These are phyloP conservation scores for Leccinum fibrillosum DNA, from an alignment of 768 basidiomycete species.

Conservation along the genomic window DNA sequence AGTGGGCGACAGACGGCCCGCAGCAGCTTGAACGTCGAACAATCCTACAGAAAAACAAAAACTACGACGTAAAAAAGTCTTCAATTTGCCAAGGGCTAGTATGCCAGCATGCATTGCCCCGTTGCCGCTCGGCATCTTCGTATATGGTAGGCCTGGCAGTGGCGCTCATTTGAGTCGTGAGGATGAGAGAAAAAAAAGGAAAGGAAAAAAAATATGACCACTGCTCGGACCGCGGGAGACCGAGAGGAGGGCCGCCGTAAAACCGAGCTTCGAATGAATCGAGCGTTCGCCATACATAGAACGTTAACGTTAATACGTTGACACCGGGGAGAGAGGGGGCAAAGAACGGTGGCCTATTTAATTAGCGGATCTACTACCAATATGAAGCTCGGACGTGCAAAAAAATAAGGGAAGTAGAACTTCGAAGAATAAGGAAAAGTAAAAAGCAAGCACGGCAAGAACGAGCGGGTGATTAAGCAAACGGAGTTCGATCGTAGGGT, in stretches of 20 bases:
- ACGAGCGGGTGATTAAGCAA: slow-evolving; percentile 22
- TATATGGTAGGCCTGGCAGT: background rate
- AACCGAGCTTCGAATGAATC: background rate
- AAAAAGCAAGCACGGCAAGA: background rate
- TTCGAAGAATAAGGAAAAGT: slow-evolving; percentile 1
- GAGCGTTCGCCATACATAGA: background rate
- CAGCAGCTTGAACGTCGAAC: background rate
- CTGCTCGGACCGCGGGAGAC: background rate
- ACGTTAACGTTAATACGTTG: background rate
- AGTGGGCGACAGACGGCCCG: background rate
- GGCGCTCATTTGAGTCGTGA: background rate
- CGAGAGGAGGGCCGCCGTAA: background rate
- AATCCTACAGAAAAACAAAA: background rate
- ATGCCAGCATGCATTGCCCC: background rate
- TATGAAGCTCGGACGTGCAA: slow-evolving; percentile 10
- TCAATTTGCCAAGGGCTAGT: background rate
- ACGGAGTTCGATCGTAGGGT: slow-evolving; percentile 13
- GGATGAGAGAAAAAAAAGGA: background rate
- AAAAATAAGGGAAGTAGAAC: background rate
- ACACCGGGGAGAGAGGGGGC: background rate
- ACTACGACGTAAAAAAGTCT: background rate
- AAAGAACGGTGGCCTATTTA: background rate
- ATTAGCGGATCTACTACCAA: slow-evolving; percentile 20
- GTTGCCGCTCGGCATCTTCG: background rate
- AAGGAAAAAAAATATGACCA: background rate